Conservation (phyloP, 257 asterid genomes). For the Penstemon eatonii region DNA sequence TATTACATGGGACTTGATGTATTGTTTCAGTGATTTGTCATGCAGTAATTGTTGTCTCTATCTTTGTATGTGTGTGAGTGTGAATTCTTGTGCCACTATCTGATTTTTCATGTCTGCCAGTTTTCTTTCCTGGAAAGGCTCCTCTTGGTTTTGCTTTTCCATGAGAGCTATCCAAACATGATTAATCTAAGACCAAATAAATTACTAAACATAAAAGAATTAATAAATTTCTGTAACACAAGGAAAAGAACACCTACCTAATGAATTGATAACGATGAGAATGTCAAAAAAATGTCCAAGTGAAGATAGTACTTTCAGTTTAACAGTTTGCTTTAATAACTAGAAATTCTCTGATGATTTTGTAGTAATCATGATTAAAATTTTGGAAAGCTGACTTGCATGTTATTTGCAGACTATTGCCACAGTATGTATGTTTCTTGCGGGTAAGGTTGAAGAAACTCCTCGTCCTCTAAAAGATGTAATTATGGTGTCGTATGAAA, state of each 20-base stretch:
- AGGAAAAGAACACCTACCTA: not conserved
- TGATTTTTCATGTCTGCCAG: not conserved
- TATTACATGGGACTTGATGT: not conserved
- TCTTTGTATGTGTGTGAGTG: not conserved
- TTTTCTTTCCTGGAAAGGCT: not conserved
- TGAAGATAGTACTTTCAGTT: not conserved
- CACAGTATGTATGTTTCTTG: constrained; percentile 98
- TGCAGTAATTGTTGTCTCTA: not conserved
- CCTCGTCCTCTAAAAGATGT: constrained; percentile 96
- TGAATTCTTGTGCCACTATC: no score
- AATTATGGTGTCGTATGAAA: constrained; percentile 84
- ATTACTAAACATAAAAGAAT: not conserved
- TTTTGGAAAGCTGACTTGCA: constrained; percentile 25
- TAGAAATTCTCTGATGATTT: not conserved
- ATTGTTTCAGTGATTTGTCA: not conserved
- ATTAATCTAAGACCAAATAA: not conserved
- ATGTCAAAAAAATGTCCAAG: not conserved
- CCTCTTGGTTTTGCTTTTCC: not conserved
- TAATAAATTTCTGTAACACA: not conserved
- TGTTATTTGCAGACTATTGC: constrained; percentile 68
- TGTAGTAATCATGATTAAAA: constrained; percentile 12
- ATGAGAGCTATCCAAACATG: no score
- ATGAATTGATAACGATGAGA: constrained; percentile 8
- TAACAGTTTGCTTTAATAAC: constrained; percentile 3
- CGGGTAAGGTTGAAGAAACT: constrained; percentile 99